These are phyloP conservation scores for Gremmenia infestans DNA, from an alignment of 2,329 filamentous ascomycete genomes.

Conservation along the genomic window DNA sequence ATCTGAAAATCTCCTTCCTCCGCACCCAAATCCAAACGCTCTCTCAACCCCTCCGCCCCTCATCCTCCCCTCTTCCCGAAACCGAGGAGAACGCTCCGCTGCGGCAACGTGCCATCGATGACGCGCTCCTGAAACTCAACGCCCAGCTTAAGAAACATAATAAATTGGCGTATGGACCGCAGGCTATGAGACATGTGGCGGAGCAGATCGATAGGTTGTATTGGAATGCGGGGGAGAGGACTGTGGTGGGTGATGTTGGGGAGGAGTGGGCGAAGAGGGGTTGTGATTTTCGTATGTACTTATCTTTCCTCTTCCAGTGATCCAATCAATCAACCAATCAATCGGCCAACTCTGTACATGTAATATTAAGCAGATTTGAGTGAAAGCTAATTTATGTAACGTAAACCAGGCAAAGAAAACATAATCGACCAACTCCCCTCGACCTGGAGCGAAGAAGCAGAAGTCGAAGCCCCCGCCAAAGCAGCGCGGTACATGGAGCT, in stretches of 20 bases:
- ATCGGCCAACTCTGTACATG: neutral
- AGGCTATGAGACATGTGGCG: conserved; percentile 65
- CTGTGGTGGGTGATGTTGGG: conserved; percentile 28
- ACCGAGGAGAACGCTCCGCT: conserved; percentile 39
- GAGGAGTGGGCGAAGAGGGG: conserved; percentile 38
- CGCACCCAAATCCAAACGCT: conserved; percentile 57
- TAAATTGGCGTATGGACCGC: conserved; percentile 60
- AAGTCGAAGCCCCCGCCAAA: conserved; percentile 34
- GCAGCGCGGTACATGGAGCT: conserved; percentile 48
- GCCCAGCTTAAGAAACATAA: conserved; percentile 59
- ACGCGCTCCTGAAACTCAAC: conserved; percentile 55
- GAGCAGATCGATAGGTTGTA: conserved; percentile 69
- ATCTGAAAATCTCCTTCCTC: conserved; percentile 62
- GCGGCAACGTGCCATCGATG: conserved; percentile 47
- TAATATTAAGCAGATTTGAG: neutral
- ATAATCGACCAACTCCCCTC: conserved; percentile 28
- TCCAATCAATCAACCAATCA: neutral
- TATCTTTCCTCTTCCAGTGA: neutral
- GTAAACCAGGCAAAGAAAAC: conserved; percentile 14
- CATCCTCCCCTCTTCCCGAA: conserved; percentile 37
- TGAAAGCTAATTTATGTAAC: neutral
- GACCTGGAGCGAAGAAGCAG: conserved; percentile 32
- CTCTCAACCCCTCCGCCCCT: conserved; percentile 54
- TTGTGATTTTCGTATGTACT: conserved; percentile 29
- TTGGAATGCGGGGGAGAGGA: conserved; percentile 41